phyloP scores from a whole-genome alignment of 257 asterid genomes.

The Gynochthodes officinalis region DNA sequence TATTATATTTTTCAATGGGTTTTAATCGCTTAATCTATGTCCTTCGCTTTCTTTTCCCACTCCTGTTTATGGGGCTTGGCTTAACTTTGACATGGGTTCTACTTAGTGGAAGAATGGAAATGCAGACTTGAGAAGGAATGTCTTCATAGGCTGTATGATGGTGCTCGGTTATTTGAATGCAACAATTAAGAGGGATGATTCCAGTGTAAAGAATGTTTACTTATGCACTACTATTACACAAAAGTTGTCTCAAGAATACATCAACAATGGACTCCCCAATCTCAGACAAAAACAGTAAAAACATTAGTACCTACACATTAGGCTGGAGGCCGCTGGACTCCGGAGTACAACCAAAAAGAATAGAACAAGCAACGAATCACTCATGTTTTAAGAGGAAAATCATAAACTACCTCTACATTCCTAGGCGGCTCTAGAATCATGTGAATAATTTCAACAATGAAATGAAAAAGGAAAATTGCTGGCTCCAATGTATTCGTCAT shows the following conservation, averaged over 20 bases:
- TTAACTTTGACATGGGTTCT: no score
- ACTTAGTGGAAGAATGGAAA: no score
- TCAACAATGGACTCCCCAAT: not conserved
- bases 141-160: no score
- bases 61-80: no score
- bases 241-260: conserved; percentile 12
- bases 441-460: not conserved
- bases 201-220: conserved; percentile 11
- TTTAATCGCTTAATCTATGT: no score
- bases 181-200: not conserved
- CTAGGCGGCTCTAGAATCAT: conserved; percentile 1
- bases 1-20: no score
- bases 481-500: not conserved
- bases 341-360: conserved; percentile 14
- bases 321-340: not conserved
- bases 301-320: not conserved
- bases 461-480: not conserved
- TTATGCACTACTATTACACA: conserved; percentile 6
- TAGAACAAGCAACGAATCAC: conserved; percentile 3
- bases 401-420: conserved; percentile 15
- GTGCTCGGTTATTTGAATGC: no score
- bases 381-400: not conserved
- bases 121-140: no score
- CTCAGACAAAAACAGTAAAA: not conserved
- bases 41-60: no score